Evolutionary conservation across 352 stramenopile genomes (phyloP), one percentile per base, ranked within the genome.

Genomic region (Phytophthora meadii): DNA sequence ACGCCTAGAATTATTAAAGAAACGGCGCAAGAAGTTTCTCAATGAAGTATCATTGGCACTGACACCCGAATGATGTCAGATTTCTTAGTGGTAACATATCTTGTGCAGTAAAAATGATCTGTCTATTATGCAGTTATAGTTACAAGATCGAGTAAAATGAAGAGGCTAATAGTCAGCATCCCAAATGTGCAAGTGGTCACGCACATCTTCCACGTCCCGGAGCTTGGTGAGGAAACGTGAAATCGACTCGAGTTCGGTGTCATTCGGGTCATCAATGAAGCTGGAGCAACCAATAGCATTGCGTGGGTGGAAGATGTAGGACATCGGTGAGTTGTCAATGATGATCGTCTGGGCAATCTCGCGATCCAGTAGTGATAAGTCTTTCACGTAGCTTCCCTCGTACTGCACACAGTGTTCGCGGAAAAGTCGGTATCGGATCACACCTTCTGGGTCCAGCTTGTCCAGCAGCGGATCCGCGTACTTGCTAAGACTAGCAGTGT

Each of bases 311-410:
- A 99, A 99, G 36, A 99, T 82, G 73, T 99, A 99, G 5, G 93
- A 98, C 76, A 95, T 96, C n/a, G 98, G 97, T 53, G 95, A 98
- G 76, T 99, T 99, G 81, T 99, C 98, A 59, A 99, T 98, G 72
- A 99, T 99, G 65, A 99, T 99, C 19, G 88, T 89, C 70, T 98
- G 90, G 15, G 78, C 83, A 24, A 99, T 80, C 25, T 99, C 82
- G 25, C 97, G 85, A 65, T 98, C 93, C 5, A 99, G 70, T 10
- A 99, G 59, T 34, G 84, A 96, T 41, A 99, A 71, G 71, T 99
- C 98, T 79, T 99, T 99, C 27, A 99, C 94, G 74, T 98, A 99
- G 67, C 94, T 97, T 41, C 95, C 96, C 71, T 98, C 88, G 58
- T 98, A 98, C 77, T 96, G 95, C 40, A 98, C 95, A 72, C 97